Percentiles rank a stretch among this genome's conserved stretches.
Evolutionary conservation across 192 early-diverging fungal genomes (phyloP).

Genomic region (Podila clonocystis): DNA sequence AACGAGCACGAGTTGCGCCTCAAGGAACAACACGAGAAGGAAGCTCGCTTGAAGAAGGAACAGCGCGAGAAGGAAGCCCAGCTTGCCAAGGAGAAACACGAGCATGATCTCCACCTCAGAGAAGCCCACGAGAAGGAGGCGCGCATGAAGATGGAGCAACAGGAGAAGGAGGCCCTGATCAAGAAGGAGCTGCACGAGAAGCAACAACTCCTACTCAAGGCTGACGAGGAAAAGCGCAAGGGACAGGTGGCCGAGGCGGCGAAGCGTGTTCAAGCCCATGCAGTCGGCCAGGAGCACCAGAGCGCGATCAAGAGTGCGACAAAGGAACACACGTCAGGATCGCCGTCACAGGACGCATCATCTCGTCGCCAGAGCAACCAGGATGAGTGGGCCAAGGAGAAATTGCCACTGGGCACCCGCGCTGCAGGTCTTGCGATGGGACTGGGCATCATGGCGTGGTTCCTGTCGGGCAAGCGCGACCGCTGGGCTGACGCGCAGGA

Average conservation of each 20-base stretch:
- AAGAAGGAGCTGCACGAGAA: slow-evolving; percentile 13
- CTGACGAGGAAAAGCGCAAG: neutral
- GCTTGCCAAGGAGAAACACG: neutral
- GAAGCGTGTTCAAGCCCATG: neutral
- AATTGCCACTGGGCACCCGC: slow-evolving; percentile 30
- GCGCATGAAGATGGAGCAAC: slow-evolving; percentile 2
- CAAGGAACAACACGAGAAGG: slow-evolving; percentile 36
- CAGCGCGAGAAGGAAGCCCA: slow-evolving; percentile 4
- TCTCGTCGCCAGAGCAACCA: neutral
- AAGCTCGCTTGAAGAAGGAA: slow-evolving; percentile 4
- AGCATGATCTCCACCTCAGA: slow-evolving; percentile 8
- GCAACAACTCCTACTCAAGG: neutral
- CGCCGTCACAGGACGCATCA: neutral
- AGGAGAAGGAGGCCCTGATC: slow-evolving; percentile 6
- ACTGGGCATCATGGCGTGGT: slow-evolving; percentile 34
- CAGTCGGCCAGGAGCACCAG: neutral
- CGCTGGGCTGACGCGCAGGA: slow-evolving; percentile 14
- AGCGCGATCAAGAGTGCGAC: neutral
- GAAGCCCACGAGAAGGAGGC: slow-evolving; percentile 11
- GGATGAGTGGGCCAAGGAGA: slow-evolving; percentile 18
- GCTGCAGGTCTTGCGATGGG: slow-evolving; percentile 3
- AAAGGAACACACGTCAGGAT: neutral
- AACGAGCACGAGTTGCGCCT: slow-evolving; percentile 6
- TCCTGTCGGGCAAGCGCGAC: slow-evolving; percentile 43
- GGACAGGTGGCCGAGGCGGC: neutral